Percentiles rank a stretch among this genome's conserved stretches.
phyloP scores from a whole-genome alignment of 1,284 basidiomycete genomes.

The Dichomitus squalens region DNA sequence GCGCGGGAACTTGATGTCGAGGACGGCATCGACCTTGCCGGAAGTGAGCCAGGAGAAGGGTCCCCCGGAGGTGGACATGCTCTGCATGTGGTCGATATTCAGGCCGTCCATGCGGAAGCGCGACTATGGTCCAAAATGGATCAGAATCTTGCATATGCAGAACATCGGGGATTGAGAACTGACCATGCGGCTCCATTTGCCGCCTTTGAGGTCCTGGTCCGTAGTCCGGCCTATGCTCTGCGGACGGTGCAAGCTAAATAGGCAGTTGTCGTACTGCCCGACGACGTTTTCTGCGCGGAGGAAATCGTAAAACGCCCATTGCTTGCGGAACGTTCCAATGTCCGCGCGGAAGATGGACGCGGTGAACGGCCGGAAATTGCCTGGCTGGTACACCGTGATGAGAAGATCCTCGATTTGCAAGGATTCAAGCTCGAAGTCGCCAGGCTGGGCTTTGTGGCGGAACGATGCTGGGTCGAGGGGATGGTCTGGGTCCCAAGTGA shows the following conservation, averaged over 20 bases:
- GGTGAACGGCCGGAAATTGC: slow-evolving; percentile 90
- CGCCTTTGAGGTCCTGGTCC: slow-evolving; percentile 80
- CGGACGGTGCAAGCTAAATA: slow-evolving; percentile 96
- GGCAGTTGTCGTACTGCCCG: slow-evolving; percentile 96
- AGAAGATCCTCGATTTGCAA: slow-evolving; percentile 92
- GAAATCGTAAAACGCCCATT: slow-evolving; percentile 96
- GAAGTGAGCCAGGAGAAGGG: slow-evolving; percentile 97
- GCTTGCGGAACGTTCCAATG: slow-evolving; percentile 83
- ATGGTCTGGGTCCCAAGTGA: slow-evolving; percentile 85
- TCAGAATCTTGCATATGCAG: not conserved
- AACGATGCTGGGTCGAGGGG: slow-evolving; percentile 80
- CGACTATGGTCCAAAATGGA: slow-evolving; percentile 52
- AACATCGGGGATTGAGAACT: slow-evolving; percentile 23
- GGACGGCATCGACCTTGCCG: slow-evolving; percentile 94
- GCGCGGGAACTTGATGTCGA: slow-evolving; percentile 96
- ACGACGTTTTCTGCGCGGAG: slow-evolving; percentile 92
- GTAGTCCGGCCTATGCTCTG: slow-evolving; percentile 94
- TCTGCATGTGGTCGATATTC: slow-evolving; percentile 95
- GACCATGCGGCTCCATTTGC: slow-evolving; percentile 89
- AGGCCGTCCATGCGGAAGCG: slow-evolving; percentile 97
- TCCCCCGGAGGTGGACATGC: slow-evolving; percentile 80
- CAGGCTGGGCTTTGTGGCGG: slow-evolving; percentile 71
- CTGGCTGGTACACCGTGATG: slow-evolving; percentile 94
- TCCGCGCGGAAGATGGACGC: slow-evolving; percentile 96
- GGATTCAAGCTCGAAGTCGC: slow-evolving; percentile 93